Percentiles rank a stretch among this genome's conserved stretches.
These are phyloP conservation scores for Tetrahymena borealis DNA, from an alignment of 73 alveolate species.

Conservation along the genomic window DNA sequence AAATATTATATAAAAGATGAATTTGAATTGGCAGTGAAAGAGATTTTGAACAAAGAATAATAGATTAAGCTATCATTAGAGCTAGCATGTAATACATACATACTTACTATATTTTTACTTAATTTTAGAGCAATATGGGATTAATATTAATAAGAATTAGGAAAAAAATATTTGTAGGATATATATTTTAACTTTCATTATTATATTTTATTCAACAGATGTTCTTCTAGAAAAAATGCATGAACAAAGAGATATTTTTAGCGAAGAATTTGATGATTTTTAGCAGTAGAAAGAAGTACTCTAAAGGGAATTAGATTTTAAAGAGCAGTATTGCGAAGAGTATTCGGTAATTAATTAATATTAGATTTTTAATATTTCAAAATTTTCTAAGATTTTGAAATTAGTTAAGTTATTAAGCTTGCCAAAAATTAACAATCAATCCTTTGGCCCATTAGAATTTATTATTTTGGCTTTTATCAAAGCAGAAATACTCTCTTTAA, in stretches of 20 bases:
- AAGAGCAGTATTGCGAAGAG: neutral
- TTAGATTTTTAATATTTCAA: neutral
- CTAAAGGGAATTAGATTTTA: neutral
- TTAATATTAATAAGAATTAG: no score
- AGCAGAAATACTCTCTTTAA: neutral
- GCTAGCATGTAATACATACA: neutral
- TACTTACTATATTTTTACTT: no score
- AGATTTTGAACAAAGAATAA: neutral
- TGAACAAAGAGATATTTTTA: neutral
- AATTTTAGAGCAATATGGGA: no score
- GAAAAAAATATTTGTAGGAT: no score
- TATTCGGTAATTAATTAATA: neutral
- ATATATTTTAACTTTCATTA: no score
- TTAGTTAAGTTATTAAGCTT: no score
- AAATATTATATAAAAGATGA: neutral
- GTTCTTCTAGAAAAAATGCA: neutral
- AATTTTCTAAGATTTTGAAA: neutral
- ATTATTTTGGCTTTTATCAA: neutral
- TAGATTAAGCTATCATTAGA: neutral
- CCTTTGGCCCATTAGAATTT: neutral
- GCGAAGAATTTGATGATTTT: neutral
- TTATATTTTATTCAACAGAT: no score
- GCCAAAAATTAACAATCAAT: no score
- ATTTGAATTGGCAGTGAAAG: neutral
- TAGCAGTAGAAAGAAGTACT: neutral